Evolutionary conservation across 495 filamentous ascomycete genomes (phyloP).

Genomic region (Rhizodiscina lignyota): DNA sequence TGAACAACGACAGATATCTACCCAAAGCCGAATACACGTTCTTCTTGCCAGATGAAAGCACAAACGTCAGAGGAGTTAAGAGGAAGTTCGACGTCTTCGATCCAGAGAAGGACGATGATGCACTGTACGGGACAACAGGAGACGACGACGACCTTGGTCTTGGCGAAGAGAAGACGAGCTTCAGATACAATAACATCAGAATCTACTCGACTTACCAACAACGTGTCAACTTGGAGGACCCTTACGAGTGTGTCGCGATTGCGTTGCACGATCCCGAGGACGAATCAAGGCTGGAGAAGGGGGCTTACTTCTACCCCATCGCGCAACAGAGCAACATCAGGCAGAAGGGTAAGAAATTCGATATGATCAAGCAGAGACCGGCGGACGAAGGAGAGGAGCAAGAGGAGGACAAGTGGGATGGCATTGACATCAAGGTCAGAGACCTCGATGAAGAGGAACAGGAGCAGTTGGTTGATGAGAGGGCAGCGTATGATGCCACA

Average conservation of each 20-base stretch:
- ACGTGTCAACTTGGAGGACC: slow-evolving; percentile 36
- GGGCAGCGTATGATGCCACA: too few relatives aligned
- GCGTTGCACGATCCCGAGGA: slow-evolving; percentile 48
- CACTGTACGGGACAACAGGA: slow-evolving; percentile 43
- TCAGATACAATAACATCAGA: slow-evolving; percentile 62
- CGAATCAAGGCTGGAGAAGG: slow-evolving; percentile 36
- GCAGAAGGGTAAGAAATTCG: slow-evolving; percentile 37
- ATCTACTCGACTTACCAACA: slow-evolving; percentile 69
- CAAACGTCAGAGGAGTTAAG: slow-evolving; percentile 46
- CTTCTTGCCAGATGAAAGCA: slow-evolving; percentile 44
- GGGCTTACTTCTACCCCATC: slow-evolving; percentile 83
- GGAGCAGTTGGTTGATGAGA: too few relatives aligned
- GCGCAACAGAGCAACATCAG: slow-evolving; percentile 48
- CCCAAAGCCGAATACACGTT: slow-evolving; percentile 64
- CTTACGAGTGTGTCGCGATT: slow-evolving; percentile 33
- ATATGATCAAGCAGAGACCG: slow-evolving; percentile 27
- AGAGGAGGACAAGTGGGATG: slow-evolving; percentile 27
- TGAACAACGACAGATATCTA: slow-evolving; percentile 6
- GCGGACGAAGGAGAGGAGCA: slow-evolving; percentile 23
- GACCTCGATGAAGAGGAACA: slow-evolving; percentile 36
- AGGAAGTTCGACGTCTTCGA: slow-evolving; percentile 57
- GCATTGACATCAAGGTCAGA: slow-evolving; percentile 34
- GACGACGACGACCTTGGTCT: slow-evolving; percentile 28
- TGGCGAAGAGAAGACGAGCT: slow-evolving; percentile 27
- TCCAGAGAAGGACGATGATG: slow-evolving; percentile 46